Percentiles rank a stretch among this genome's conserved stretches.
phyloP scores from a whole-genome alignment of 257 asterid species.

The Eucommia ulmoides region DNA sequence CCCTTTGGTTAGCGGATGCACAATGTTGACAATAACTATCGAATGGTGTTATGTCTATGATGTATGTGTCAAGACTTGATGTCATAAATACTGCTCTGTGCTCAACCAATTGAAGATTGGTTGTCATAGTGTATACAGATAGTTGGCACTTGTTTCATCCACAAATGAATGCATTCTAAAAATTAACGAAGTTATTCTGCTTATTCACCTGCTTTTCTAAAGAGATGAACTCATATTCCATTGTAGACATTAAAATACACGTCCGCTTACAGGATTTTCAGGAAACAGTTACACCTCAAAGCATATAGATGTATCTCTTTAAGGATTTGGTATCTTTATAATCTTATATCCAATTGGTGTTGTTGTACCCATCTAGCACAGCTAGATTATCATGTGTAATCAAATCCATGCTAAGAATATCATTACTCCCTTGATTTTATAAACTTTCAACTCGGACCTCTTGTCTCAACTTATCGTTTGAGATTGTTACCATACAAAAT shows the following conservation, averaged over 20 bases:
- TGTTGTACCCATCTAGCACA: background rate
- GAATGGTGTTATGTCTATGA: background rate
- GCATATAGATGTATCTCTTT: background rate
- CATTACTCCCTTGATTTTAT: too few relatives aligned
- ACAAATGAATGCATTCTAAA: background rate
- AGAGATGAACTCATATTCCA: background rate
- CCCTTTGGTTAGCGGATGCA: background rate
- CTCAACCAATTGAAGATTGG: background rate
- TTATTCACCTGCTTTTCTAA: background rate
- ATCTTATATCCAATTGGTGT: background rate
- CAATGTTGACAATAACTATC: background rate
- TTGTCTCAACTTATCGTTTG: too few relatives aligned
- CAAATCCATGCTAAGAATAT: too few relatives aligned
- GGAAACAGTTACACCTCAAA: background rate
- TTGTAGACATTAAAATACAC: background rate
- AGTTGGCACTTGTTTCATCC: background rate
- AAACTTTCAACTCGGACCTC: too few relatives aligned
- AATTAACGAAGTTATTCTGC: background rate
- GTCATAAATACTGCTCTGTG: background rate
- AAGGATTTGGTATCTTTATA: background rate
- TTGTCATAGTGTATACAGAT: background rate
- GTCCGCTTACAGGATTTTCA: background rate
- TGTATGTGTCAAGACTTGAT: background rate
- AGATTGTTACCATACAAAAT: too few relatives aligned
- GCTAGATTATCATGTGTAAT: background rate